Base-by-base conservation (phyloP, 2,329 filamentous ascomycete species). In the Curvularia eragrostidis region DNA sequence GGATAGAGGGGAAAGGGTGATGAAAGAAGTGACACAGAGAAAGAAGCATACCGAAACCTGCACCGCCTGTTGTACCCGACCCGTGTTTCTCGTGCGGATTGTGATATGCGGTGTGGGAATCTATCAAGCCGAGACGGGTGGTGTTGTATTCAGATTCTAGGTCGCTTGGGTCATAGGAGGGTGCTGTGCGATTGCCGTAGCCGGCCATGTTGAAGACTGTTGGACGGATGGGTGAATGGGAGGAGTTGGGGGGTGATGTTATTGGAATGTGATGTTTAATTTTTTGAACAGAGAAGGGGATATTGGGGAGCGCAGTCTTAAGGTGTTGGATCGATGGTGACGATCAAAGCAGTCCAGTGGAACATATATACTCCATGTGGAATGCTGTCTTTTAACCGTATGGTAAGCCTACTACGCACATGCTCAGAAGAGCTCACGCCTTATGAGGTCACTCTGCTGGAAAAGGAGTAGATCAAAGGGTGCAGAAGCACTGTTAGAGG, bases 181-280 rank as follows among this genome's bases (percentile, higher is more conserved):
- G 48, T 15, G 68, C 66, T 46, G 63, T 74, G 53, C 70, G 72
- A 69, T 78, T 77, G 36, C 73, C 76, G 65, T 72, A 78, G 60
- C 72, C 73, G 65, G 69, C 66, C 73, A 74, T 74, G 51, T 32
- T 42, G 13, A 28, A 28, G 26, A n/a, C 9, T 38, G 15, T 13
- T n/a, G n/a, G 34, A n/a, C n/a, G n/a, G 13, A 19, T 39, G 18
- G 36, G 28, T 65, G 26, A 44, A 21, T 15, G 8, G 43, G 23
- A 12, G 18, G 13, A n/a, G n/a, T n/a, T n/a, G n/a, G n/a, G n/a
- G n/a, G n/a, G n/a, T n/a, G n/a, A n/a, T n/a, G n/a, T n/a, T n/a
- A n/a, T n/a, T n/a, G n/a, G n/a, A n/a, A n/a, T n/a, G n/a, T n/a
- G n/a, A n/a, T n/a, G n/a, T n/a, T n/a, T n/a, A n/a, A n/a, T n/a